Evolutionary conservation across 2,329 filamentous ascomycete genomes (phyloP).

Genomic region (Arthrobotrys entomopaga): DNA sequence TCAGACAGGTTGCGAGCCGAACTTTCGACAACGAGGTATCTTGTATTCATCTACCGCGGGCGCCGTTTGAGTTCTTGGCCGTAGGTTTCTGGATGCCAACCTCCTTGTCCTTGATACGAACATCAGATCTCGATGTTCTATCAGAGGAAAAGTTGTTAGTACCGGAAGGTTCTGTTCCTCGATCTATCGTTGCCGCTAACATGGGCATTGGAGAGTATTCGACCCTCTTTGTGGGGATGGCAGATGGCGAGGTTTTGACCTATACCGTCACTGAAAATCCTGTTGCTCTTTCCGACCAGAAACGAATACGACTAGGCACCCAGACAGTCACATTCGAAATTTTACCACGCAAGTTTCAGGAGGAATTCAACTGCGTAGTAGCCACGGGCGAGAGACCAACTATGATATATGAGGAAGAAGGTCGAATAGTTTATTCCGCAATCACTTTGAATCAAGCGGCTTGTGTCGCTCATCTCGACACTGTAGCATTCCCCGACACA

Average conservation of each 20-base stretch:
- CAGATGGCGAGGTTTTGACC: constrained; percentile 88
- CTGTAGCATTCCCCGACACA: constrained; percentile 80
- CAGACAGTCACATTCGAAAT: constrained; percentile 84
- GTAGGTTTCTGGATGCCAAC: constrained; percentile 90
- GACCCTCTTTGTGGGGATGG: constrained; percentile 87
- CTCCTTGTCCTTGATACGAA: constrained; percentile 76
- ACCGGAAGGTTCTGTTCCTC: constrained; percentile 76
- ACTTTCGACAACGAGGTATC: constrained; percentile 77
- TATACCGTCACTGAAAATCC: constrained; percentile 77
- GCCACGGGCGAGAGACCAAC: constrained; percentile 94
- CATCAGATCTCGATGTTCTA: constrained; percentile 73
- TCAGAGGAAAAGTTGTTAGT: constrained; percentile 71
- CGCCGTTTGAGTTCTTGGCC: constrained; percentile 74
- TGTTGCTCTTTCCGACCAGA: constrained; percentile 73
- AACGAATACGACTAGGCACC: constrained; percentile 84
- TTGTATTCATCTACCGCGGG: constrained; percentile 78
- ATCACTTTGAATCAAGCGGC: constrained; percentile 88
- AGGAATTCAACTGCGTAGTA: constrained; percentile 80
- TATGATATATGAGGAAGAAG: constrained; percentile 88
- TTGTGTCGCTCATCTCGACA: constrained; percentile 83
- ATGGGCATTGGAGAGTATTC: constrained; percentile 74
- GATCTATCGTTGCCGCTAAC: constrained; percentile 81
- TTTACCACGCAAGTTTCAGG: constrained; percentile 72
- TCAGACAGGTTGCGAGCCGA: constrained; percentile 71
- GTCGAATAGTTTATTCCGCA: constrained; percentile 88